phyloP scores from a whole-genome alignment of 768 basidiomycete species.

The Suillus hirtellus region DNA sequence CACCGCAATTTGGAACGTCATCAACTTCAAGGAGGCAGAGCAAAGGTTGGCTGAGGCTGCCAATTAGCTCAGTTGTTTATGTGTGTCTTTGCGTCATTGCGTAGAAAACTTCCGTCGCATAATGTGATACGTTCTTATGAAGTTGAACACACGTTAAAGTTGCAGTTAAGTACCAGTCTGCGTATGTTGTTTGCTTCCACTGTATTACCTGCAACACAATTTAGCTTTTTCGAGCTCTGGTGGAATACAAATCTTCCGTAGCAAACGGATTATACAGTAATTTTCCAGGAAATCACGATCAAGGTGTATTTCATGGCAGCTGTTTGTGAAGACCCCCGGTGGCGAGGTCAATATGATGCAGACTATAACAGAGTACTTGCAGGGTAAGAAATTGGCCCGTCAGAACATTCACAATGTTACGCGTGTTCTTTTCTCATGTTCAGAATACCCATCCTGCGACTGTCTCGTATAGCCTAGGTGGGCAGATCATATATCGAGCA shows the following conservation, averaged over 20 bases:
- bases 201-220: background rate
- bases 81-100: background rate
- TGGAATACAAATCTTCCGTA: background rate
- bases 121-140: background rate
- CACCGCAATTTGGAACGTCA: slow-evolving; percentile 91
- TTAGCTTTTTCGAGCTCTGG: background rate
- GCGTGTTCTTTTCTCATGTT: background rate
- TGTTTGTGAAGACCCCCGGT: background rate
- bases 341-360: background rate
- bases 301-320: background rate
- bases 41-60: slow-evolving; percentile 44
- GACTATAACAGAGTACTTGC: background rate
- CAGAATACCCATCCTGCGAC: background rate
- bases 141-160: background rate
- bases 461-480: background rate
- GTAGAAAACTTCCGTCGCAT: background rate
- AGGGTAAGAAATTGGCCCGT: background rate
- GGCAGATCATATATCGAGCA: background rate
- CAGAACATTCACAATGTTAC: background rate
- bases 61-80: slow-evolving; percentile 20
- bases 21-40: slow-evolving; percentile 95
- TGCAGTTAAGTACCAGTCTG: background rate
- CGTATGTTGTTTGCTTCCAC: background rate
- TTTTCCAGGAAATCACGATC: background rate
- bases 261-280: background rate